phyloP scores from a whole-genome alignment of 345 rosid genomes.

The Chamaenerion angustifolium region DNA sequence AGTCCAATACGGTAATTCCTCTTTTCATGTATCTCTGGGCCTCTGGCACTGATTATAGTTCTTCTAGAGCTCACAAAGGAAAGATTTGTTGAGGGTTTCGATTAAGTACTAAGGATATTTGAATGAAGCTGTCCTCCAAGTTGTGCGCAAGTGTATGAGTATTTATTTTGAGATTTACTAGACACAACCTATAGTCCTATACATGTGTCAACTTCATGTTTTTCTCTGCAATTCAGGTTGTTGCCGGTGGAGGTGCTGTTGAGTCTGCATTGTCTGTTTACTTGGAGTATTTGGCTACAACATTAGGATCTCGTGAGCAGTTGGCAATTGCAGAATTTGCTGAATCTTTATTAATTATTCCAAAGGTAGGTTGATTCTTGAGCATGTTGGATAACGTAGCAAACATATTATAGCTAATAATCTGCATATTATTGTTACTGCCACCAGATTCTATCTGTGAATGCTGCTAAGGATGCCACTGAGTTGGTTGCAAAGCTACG shows the following conservation, averaged over 20 bases:
- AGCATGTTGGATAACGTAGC: no score
- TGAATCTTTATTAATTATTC: slow-evolving; percentile 70
- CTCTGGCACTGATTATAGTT: no score
- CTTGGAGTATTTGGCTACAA: slow-evolving; percentile 85
- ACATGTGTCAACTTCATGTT: no score
- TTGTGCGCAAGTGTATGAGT: no score
- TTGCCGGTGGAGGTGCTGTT: slow-evolving; percentile 98
- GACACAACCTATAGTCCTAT: no score
- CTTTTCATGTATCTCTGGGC: neutral
- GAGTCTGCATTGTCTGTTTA: slow-evolving; percentile 85
- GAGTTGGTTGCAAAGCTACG: slow-evolving; percentile 89
- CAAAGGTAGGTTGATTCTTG: slow-evolving; percentile 30
- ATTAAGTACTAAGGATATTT: no score
- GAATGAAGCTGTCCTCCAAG: no score
- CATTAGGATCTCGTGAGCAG: slow-evolving; percentile 88
- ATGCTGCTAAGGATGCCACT: slow-evolving; percentile 93
- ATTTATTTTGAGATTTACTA: no score
- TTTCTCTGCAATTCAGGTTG: slow-evolving; percentile 41
- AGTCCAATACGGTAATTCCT: slow-evolving; percentile 64
- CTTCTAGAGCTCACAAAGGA: no score
- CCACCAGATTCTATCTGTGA: slow-evolving; percentile 80
- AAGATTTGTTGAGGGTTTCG: no score
- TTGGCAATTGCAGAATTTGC: slow-evolving; percentile 95
- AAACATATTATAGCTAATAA: no score
- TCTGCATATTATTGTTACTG: neutral